A percentile compares a stretch with the other conserved stretches of the same genome.
Conservation (phyloP, 2,329 filamentous ascomycete genomes). For the Waltergamsia citrina region DNA sequence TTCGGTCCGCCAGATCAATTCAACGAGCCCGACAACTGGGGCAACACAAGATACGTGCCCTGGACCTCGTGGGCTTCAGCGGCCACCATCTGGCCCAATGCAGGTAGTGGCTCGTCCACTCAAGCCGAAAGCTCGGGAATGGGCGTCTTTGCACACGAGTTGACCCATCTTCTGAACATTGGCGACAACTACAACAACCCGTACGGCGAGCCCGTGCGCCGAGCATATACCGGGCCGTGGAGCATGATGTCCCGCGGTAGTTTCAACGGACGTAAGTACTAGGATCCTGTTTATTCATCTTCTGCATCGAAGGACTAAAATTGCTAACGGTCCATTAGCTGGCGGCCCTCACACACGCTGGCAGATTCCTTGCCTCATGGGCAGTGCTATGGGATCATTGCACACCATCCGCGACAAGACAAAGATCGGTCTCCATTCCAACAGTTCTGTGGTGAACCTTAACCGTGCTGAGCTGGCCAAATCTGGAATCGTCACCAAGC, state of each 20-base stretch:
- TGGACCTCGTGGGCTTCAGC: constrained; percentile 45
- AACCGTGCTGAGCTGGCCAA: constrained; percentile 28
- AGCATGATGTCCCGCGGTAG: constrained; percentile 41
- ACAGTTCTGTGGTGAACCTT: constrained; percentile 32
- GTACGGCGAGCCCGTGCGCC: constrained; percentile 31
- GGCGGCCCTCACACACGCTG: constrained; percentile 42
- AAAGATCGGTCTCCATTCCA: constrained; percentile 35
- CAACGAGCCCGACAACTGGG: constrained; percentile 29
- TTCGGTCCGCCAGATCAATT: constrained; percentile 36
- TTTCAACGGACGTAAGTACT: constrained; percentile 42
- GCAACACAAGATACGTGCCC: constrained; percentile 38
- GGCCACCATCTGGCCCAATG: constrained; percentile 42
- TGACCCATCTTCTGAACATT: constrained; percentile 40
- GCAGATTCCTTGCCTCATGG: constrained; percentile 39
- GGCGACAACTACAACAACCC: constrained; percentile 49
- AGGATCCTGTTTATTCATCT: no score
- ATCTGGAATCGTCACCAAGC: constrained; percentile 32
- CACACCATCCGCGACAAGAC: constrained; percentile 45
- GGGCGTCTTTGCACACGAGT: constrained; percentile 42
- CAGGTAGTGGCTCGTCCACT: constrained; percentile 39
- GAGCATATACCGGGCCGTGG: constrained; percentile 40
- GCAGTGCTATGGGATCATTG: constrained; percentile 37
- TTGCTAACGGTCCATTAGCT: no score
- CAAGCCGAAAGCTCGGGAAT: constrained; percentile 44
- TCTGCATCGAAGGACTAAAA: no score